Evolutionary conservation across 257 asterid genomes (phyloP), one percentile per base, ranked within the genome.

Genomic region (Knoxia roxburghii): DNA sequence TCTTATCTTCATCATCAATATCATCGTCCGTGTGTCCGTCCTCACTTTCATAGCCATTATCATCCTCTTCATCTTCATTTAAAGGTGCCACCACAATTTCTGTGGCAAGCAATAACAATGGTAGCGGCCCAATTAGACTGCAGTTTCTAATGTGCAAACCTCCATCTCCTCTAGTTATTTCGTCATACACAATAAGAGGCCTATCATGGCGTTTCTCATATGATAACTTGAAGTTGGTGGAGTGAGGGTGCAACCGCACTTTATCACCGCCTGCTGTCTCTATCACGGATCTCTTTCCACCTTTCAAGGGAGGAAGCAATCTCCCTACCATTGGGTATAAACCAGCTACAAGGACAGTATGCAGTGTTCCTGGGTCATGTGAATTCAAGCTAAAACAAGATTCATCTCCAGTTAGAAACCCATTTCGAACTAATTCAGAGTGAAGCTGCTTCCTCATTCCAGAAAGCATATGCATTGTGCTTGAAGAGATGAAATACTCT

Each of bases 251-350:
- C 80, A 93, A 65, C 76, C 86, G 71, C 20, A 93, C 97, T 79
- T 82, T 88, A 71, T 86, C 82, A n/a, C 95, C 92, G 14, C 87
- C 80, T 33, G 78, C 81, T 12, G 97, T 94, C 74, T 85, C 89
- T 53, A 90, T 73, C 23, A 85, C 75, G 46, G 66, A 58, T 75
- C 77, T 74, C 77, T 45, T 76, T 57, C 89, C 86, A 29, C 63
- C 71, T 77, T 62, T 75, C 27, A 57, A 61, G 29, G 80, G 83
- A 4, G 85, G 82, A 73, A 88, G 72, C 67, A 88, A 65, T 80
- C 86, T 86, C 75, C 97, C 99, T 2, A 90, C 83, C 89, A 76
- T 88, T 14, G 96, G 97, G 80, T 93, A 93, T 61, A 93, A 77
- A 64, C 97, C 97, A 5, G 95, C 79, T 49, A 86, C 78, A 69